Conservation (phyloP, 2,329 filamentous ascomycete genomes). For the Sordariomycetes sp. region DNA sequence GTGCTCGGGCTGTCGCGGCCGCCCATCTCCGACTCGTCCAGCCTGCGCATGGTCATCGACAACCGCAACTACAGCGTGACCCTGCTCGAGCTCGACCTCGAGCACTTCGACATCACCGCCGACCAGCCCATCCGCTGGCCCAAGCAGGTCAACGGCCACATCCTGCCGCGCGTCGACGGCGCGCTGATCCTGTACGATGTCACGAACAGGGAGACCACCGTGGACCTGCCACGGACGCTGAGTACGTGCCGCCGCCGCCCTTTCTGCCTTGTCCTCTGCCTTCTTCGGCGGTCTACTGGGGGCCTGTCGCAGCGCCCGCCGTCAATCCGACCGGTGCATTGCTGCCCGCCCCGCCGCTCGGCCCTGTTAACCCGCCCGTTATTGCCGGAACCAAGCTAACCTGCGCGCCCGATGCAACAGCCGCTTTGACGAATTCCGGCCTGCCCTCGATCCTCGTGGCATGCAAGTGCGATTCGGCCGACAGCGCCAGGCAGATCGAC, state of each 20-base stretch:
- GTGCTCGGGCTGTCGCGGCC: slow-evolving; percentile 44
- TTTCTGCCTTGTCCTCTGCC: slow-evolving; percentile 4
- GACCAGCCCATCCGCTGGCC: slow-evolving; percentile 54
- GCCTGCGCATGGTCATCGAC: slow-evolving; percentile 47
- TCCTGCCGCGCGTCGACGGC: slow-evolving; percentile 68
- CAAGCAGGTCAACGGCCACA: slow-evolving; percentile 57
- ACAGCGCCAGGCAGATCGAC: slow-evolving; percentile 60
- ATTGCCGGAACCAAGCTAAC: not conserved
- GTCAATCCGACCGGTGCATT: not conserved
- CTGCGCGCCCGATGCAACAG: slow-evolving; percentile 31
- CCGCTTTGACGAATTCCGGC: slow-evolving; percentile 59
- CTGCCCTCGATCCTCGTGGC: slow-evolving; percentile 75
- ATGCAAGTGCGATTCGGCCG: slow-evolving; percentile 78
- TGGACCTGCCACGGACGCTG: slow-evolving; percentile 63
- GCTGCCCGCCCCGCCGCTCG: not conserved
- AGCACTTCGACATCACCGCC: slow-evolving; percentile 51
- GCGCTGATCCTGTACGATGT: slow-evolving; percentile 84
- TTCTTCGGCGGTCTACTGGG: not conserved
- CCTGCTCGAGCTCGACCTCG: slow-evolving; percentile 55
- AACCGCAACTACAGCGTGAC: slow-evolving; percentile 47
- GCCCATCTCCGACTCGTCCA: slow-evolving; percentile 43
- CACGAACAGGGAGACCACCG: slow-evolving; percentile 64
- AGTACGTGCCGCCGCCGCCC: slow-evolving; percentile 45
- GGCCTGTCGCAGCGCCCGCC: not conserved
- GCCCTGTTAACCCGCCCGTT: not conserved